These are phyloP conservation scores for Agrocybe pediades DNA, from an alignment of 768 basidiomycete genomes.

Conservation along the genomic window DNA sequence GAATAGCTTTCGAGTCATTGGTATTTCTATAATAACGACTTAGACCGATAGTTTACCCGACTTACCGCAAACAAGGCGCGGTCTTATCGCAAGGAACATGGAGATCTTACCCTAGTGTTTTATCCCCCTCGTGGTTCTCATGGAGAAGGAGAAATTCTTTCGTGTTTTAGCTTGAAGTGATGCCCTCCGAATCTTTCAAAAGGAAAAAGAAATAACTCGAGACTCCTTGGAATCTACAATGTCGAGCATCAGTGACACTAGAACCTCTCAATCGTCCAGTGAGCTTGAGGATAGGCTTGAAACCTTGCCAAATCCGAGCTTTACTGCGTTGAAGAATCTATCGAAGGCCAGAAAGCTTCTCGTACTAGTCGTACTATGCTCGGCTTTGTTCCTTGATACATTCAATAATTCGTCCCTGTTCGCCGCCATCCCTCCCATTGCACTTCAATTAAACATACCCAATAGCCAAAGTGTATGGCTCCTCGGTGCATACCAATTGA, in stretches of 20 bases:
- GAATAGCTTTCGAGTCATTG: not conserved
- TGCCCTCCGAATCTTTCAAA: not conserved
- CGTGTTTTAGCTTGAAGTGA: not conserved
- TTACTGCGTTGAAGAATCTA: constrained; percentile 8
- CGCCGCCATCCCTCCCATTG: constrained; percentile 38
- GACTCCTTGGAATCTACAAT: not conserved
- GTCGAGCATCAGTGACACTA: not conserved
- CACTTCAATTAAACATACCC: constrained; percentile 19
- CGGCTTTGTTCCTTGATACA: constrained; percentile 43
- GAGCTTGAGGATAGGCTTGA: not conserved
- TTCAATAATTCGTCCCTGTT: constrained; percentile 45
- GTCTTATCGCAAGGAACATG: not conserved
- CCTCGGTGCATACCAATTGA: constrained; percentile 40
- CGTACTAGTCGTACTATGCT: constrained; percentile 38
- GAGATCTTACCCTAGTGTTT: not conserved
- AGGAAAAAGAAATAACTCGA: not conserved
- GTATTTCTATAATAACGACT: not conserved
- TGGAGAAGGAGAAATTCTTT: not conserved
- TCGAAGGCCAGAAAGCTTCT: constrained; percentile 10
- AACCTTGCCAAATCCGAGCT: not conserved
- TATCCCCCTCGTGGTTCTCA: not conserved
- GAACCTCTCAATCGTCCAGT: not conserved
- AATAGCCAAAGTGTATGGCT: constrained; percentile 37
- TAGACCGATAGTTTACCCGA: not conserved
- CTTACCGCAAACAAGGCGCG: not conserved